Percentiles rank a stretch among this genome's conserved stretches.
Conservation (phyloP, 176 grass and related monocot genomes). For the Oryza glumipatula region DNA sequence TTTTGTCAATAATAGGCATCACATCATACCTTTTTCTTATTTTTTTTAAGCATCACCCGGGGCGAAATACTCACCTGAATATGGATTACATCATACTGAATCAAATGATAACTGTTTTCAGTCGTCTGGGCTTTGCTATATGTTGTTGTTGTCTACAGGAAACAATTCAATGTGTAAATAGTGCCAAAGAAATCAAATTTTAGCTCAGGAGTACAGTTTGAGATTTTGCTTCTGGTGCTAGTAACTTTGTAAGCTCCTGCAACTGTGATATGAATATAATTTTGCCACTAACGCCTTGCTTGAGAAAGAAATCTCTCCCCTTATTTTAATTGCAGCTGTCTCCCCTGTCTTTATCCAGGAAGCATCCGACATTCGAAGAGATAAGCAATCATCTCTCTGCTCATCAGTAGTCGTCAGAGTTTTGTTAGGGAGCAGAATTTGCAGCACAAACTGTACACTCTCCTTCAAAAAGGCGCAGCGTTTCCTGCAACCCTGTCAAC, state of each 20-base stretch:
- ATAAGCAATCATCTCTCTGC: not conserved
- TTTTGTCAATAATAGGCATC: not conserved
- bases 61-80: too few species aligned
- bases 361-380: not conserved
- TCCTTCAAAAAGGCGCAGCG: conserved; percentile 18
- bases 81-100: not conserved
- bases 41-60: too few species aligned
- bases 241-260: not conserved
- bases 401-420: not conserved
- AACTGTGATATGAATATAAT: not conserved
- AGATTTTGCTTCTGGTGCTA: not conserved
- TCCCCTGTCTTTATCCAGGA: conserved; percentile 4
- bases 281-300: not conserved
- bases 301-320: not conserved
- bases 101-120: not conserved
- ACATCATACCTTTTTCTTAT: not conserved
- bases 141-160: not conserved
- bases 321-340: not conserved
- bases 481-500: conserved; percentile 32
- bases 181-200: conserved; percentile 16
- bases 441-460: not conserved
- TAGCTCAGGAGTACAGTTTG: not conserved
- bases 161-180: not conserved
- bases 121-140: not conserved
- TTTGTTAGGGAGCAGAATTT: not conserved